phyloP scores from a whole-genome alignment of 305 asterid genomes.

The Rubia balearica region DNA sequence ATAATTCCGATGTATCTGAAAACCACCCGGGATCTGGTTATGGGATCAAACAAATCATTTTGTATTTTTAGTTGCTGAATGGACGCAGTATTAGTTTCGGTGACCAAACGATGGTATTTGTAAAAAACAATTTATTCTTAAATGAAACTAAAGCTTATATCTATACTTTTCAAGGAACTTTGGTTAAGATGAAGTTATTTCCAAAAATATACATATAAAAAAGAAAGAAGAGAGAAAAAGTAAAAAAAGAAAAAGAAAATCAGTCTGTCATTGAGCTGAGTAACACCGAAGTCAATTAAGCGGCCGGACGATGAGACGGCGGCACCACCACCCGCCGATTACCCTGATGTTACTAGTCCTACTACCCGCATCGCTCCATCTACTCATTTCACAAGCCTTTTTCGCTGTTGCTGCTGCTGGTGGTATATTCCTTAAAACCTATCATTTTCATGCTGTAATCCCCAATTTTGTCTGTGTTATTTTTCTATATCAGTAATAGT shows the following conservation, averaged over 20 bases:
- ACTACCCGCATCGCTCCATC: conserved; percentile 1
- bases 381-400: conserved; percentile 7
- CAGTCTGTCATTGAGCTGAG: not conserved
- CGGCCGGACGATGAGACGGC: not conserved
- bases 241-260: not conserved
- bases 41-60: no score
- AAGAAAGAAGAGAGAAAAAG: not conserved
- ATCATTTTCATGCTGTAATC: not conserved
- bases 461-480: not conserved
- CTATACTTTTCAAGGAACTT: no score
- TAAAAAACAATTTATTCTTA: no score
- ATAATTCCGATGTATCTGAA: no score
- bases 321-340: conserved; percentile 9
- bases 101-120: no score
- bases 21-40: no score
- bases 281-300: conserved; percentile 2
- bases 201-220: no score
- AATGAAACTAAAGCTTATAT: no score
- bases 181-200: no score
- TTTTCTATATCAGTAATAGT: not conserved
- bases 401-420: conserved; percentile 8
- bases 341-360: not conserved
- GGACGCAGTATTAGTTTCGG: no score
- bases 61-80: no score
- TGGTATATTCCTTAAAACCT: not conserved